Evolutionary conservation across 2,329 filamentous ascomycete species (phyloP).

Genomic region (Hypoxylon sp.): DNA sequence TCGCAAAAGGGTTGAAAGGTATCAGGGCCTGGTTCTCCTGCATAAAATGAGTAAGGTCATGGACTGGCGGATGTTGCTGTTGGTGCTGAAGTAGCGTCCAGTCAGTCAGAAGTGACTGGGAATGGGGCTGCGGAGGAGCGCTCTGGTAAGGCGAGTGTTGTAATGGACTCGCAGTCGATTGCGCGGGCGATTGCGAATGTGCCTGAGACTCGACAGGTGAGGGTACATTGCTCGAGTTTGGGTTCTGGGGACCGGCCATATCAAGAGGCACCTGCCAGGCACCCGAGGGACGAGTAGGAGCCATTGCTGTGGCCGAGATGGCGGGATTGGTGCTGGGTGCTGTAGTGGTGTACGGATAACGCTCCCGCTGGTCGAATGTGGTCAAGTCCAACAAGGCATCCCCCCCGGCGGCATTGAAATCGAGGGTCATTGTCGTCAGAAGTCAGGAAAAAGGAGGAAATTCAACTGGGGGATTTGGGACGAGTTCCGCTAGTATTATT

Average conservation of each 20-base stretch:
- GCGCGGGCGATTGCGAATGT: conserved; percentile 63
- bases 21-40: conserved; percentile 70
- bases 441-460: conserved; percentile 55
- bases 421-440: conserved; percentile 68
- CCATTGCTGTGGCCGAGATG: conserved; percentile 58
- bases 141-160: conserved; percentile 70
- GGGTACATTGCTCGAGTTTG: conserved; percentile 63
- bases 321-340: conserved; percentile 58
- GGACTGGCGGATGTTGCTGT: conserved; percentile 61
- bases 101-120: conserved; percentile 68
- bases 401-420: conserved; percentile 71
- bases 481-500: conserved; percentile 64
- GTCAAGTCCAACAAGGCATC: conserved; percentile 74
- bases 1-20: conserved; percentile 68
- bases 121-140: conserved; percentile 64
- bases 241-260: conserved; percentile 63
- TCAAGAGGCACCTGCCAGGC: conserved; percentile 69
- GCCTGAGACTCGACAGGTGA: conserved; percentile 66
- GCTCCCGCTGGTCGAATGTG: conserved; percentile 71
- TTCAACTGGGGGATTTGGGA: conserved; percentile 57
- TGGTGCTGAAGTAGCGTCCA: conserved; percentile 73
- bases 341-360: conserved; percentile 67
- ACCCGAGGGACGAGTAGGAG: conserved; percentile 59
- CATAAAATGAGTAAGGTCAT: conserved; percentile 68
- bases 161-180: conserved; percentile 66